These are phyloP conservation scores for Lasiosphaeria ovina DNA, from an alignment of 495 filamentous ascomycete species.

Conservation along the genomic window DNA sequence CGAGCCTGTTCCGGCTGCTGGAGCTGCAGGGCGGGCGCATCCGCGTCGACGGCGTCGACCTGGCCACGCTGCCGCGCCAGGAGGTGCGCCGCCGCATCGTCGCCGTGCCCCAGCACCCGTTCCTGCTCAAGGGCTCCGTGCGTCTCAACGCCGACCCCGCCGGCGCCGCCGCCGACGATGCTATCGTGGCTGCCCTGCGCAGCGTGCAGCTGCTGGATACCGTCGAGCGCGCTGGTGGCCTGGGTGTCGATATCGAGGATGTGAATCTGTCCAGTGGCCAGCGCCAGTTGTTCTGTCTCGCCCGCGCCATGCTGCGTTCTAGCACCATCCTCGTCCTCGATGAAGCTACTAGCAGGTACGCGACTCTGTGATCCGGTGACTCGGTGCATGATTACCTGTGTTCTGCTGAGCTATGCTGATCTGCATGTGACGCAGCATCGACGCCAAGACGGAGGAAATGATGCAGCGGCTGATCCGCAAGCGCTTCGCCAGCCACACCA, in stretches of 20 bases:
- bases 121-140: slow-evolving; percentile 45
- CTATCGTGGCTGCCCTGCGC: slow-evolving; percentile 36
- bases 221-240: slow-evolving; percentile 38
- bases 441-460: slow-evolving; percentile 30
- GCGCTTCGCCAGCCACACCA: slow-evolving; percentile 39
- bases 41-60: slow-evolving; percentile 37
- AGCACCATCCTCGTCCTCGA: slow-evolving; percentile 30
- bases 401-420: neutral
- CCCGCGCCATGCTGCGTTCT: slow-evolving; percentile 53
- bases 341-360: slow-evolving; percentile 31
- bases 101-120: slow-evolving; percentile 45
- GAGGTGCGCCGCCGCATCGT: slow-evolving; percentile 37
- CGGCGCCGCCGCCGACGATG: slow-evolving; percentile 32
- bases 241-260: slow-evolving; percentile 39
- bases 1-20: slow-evolving; percentile 37
- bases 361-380: neutral
- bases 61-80: slow-evolving; percentile 31
- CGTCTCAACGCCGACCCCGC: slow-evolving; percentile 47
- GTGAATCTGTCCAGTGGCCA: slow-evolving; percentile 46
- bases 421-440: slow-evolving; percentile 18
- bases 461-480: slow-evolving; percentile 31
- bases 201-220: slow-evolving; percentile 40
- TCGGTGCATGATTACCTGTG: neutral
- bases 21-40: slow-evolving; percentile 31
- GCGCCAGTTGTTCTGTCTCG: slow-evolving; percentile 61